These are phyloP conservation scores for Nigrospora osmanthi DNA, from an alignment of 2,329 filamentous ascomycete species.

Conservation along the genomic window DNA sequence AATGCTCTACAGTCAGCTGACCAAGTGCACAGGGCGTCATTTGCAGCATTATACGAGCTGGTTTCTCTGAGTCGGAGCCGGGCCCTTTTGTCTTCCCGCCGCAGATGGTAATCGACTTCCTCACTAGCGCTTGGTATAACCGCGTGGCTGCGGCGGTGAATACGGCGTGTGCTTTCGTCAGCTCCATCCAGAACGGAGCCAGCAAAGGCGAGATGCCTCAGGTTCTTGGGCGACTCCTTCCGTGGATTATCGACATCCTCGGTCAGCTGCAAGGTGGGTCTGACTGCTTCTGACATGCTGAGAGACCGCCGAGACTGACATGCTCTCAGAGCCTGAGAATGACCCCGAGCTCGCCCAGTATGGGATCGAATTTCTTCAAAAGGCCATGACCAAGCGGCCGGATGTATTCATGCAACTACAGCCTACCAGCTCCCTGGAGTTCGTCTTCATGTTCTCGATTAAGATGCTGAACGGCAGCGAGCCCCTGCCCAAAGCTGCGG, in stretches of 20 bases:
- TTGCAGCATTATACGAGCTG: conserved; percentile 63
- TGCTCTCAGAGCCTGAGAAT: conserved; percentile 41
- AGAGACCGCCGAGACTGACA: conserved; percentile 4
- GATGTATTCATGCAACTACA: conserved; percentile 53
- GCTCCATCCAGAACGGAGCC: conserved; percentile 42
- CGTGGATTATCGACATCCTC: conserved; percentile 56
- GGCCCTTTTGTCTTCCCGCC: conserved; percentile 73
- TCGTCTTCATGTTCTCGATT: conserved; percentile 65
- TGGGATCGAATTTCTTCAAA: conserved; percentile 63
- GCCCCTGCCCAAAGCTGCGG: conserved; percentile 65
- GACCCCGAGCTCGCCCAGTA: conserved; percentile 68
- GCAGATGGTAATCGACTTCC: conserved; percentile 56
- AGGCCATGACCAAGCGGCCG: conserved; percentile 53
- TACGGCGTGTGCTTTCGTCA: conserved; percentile 64
- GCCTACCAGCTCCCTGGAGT: conserved; percentile 48
- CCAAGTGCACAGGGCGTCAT: conserved; percentile 42
- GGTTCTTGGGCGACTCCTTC: conserved; percentile 45
- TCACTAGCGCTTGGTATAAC: conserved; percentile 50
- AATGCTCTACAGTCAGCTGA: background rate
- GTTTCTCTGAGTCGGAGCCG: conserved; percentile 66
- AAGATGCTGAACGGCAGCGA: conserved; percentile 64
- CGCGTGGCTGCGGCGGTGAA: conserved; percentile 63
- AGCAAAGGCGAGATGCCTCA: conserved; percentile 31
- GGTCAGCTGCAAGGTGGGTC: conserved; percentile 46
- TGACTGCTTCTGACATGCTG: background rate